These are phyloP conservation scores for Leucaena leucocephala DNA, from an alignment of 306 rosid species.

Conservation along the genomic window DNA sequence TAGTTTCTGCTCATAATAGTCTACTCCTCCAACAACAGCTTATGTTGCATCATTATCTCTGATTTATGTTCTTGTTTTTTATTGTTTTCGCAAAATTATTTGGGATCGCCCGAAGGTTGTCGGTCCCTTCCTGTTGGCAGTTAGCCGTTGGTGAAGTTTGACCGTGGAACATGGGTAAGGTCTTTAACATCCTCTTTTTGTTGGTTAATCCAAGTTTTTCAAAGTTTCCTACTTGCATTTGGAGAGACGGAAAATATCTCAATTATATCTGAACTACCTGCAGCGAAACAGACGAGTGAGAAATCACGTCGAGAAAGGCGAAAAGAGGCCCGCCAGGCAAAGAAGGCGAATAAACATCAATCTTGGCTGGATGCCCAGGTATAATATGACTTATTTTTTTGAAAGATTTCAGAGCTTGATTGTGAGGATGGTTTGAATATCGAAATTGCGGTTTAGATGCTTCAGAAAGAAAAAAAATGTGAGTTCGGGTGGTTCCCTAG, in stretches of 20 bases:
- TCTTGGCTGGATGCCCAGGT: conserved; percentile 69
- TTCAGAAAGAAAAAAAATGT: background rate
- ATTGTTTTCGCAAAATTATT: background rate
- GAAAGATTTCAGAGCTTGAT: background rate
- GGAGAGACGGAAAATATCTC: background rate
- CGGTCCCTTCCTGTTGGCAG: background rate
- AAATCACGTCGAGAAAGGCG: conserved; percentile 68
- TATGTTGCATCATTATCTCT: background rate
- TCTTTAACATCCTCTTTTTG: background rate
- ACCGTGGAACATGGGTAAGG: conserved; percentile 26
- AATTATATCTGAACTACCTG: conserved; percentile 8
- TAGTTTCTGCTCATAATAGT: background rate
- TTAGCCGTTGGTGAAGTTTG: background rate
- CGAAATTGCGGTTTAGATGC: background rate
- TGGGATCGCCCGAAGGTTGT: background rate
- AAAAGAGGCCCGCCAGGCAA: conserved; percentile 66
- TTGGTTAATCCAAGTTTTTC: background rate
- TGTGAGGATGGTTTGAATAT: background rate
- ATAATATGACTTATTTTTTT: background rate
- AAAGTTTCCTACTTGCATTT: background rate
- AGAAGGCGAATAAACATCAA: conserved; percentile 54
- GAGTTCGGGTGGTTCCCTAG: background rate
- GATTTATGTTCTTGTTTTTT: background rate
- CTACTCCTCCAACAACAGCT: background rate
- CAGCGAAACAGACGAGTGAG: conserved; percentile 40